These are phyloP conservation scores for Angomonas deanei DNA, from an alignment of 208 protist genomes.

Conservation along the genomic window DNA sequence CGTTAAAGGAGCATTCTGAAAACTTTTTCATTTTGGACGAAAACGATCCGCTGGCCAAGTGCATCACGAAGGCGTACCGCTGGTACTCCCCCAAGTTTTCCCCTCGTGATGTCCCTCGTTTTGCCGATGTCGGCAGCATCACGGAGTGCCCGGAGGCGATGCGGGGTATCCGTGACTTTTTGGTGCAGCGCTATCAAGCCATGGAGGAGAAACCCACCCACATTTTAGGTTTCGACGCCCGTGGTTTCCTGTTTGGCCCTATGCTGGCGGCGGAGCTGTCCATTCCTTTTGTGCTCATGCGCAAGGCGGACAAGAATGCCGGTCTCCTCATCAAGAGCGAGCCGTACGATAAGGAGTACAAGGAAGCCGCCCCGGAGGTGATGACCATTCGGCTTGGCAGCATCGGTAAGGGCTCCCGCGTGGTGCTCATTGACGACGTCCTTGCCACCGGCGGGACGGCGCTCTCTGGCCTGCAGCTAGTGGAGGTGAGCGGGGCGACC, in stretches of 20 bases:
- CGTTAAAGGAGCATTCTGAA: conserved; percentile 35
- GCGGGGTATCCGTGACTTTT: conserved; percentile 74
- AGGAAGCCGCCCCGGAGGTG: conserved; percentile 63
- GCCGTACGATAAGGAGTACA: conserved; percentile 89
- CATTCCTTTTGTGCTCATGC: conserved; percentile 88
- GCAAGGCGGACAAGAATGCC: conserved; percentile 83
- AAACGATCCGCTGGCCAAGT: conserved; percentile 29
- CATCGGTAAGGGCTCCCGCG: conserved; percentile 59
- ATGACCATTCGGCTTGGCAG: conserved; percentile 84
- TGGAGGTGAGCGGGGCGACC: conserved; percentile 63
- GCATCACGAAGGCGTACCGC: conserved; percentile 55
- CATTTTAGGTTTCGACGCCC: conserved; percentile 86
- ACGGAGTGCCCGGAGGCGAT: conserved; percentile 76
- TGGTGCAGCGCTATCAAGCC: conserved; percentile 70
- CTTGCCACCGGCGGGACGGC: conserved; percentile 88
- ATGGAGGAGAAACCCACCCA: conserved; percentile 63
- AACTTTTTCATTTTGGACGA: conserved; percentile 48
- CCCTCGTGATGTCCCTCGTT: conserved; percentile 80
- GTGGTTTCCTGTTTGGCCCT: conserved; percentile 87
- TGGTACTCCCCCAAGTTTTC: conserved; percentile 90
- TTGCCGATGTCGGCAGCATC: conserved; percentile 84
- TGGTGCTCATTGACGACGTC: conserved; percentile 91
- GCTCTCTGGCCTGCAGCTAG: conserved; percentile 85
- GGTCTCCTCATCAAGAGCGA: conserved; percentile 85
- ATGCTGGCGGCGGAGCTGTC: conserved; percentile 84